Base-by-base conservation (phyloP, 2,329 filamentous ascomycete genomes). In the Dactylellina parvicollis region DNA sequence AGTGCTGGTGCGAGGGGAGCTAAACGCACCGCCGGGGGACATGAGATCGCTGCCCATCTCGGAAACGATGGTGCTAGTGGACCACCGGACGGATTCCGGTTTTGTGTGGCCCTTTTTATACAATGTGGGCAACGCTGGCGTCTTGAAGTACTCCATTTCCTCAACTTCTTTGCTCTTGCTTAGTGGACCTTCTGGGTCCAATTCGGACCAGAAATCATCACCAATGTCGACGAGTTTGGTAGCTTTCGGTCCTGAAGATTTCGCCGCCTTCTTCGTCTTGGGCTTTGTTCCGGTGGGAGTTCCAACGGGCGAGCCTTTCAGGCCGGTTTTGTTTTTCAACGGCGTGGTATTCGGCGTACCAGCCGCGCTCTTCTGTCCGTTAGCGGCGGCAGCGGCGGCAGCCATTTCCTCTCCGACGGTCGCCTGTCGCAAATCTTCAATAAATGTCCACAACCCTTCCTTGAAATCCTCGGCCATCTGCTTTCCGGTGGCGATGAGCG, bases 381-480 rank as follows among this genome's bases (percentile, higher is more conserved):
- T 88, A 75, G 92, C 87, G 12, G 89, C 91, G 14, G 89, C 89
- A 71, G 84, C 88, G 75, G 92, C 87, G 12, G 89, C 91, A 14
- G 89, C 91, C 57, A 72, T 59, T 82, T 99, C 95, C 61, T 99
- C 95, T 22, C 95, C 95, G 4, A 99, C 92, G 0, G 95, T 96
- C 12, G 94, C 96, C 81, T 98, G 95, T 76, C 93, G 87, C 50
- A 99, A 88, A 79, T 99, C 95, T 80, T 98, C 95, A 71, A 96
- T 88, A 81, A 99, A 99, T 0, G 92, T 96, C 88, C 91, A 93
- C 52, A 99, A 83, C 1, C 95, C 94, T 56, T 95, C 88, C 79
- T 89, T 92, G 80, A 99, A 88, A 81, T 97, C 95, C 71, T 91
- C 90, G 14, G 93, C 91, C 81, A 96, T 89, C 80, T 95, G 91